A percentile compares a stretch with the other conserved stretches of the same genome.
Evolutionary conservation across 352 stramenopile species (phyloP).

Genomic region (Pythium angustatum): DNA sequence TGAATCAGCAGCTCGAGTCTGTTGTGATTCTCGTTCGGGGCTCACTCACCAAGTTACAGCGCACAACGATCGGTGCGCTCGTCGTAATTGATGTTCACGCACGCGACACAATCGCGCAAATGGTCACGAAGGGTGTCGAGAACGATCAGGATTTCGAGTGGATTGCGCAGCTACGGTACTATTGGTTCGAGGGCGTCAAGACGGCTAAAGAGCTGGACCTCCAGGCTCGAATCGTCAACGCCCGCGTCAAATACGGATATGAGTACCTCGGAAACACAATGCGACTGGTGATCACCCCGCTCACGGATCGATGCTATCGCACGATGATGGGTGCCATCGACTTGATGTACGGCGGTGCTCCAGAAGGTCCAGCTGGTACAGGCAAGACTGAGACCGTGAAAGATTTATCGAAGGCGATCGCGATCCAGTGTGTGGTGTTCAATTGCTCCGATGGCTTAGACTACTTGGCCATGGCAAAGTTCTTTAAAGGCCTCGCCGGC

Average conservation of each 20-base stretch:
- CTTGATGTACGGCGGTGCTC: constrained; percentile 86
- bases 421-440: constrained; percentile 96
- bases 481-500: constrained; percentile 93
- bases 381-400: constrained; percentile 97
- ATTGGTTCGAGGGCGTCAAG: constrained; percentile 84
- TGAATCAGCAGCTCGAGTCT: constrained; percentile 88
- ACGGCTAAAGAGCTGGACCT: constrained; percentile 56
- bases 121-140: constrained; percentile 89
- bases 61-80: constrained; percentile 91
- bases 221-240: constrained; percentile 89
- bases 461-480: constrained; percentile 95
- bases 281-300: constrained; percentile 86
- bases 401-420: constrained; percentile 93
- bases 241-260: constrained; percentile 86
- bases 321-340: constrained; percentile 90
- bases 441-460: constrained; percentile 93
- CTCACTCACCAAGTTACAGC: constrained; percentile 89
- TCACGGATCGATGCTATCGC: constrained; percentile 88
- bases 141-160: constrained; percentile 93
- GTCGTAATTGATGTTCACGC: constrained; percentile 94
- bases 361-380: constrained; percentile 90
- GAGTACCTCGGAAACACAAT: constrained; percentile 90
- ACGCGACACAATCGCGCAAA: constrained; percentile 90
- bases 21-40: constrained; percentile 93
- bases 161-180: constrained; percentile 93